Evolutionary conservation across 129 eudicot genomes (phyloP).

Genomic region (Arctium minus): DNA sequence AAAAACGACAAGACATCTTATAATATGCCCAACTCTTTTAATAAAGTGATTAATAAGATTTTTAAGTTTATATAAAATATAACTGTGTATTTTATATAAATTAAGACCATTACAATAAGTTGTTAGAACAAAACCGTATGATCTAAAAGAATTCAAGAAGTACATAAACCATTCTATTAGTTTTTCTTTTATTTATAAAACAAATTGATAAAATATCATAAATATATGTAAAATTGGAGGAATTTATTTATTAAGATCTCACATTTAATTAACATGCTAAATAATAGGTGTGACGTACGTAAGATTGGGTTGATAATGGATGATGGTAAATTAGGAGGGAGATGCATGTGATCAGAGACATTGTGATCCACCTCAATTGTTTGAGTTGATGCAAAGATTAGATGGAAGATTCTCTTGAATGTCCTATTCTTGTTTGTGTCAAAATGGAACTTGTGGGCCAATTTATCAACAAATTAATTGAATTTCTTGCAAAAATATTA

Average conservation of each 20-base stretch:
- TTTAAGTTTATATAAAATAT: not conserved
- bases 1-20: not conserved
- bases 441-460: not conserved
- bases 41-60: not conserved
- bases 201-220: too few species aligned
- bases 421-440: conserved; percentile 3
- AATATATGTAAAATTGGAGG: too few species aligned
- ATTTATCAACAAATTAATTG: too few species aligned
- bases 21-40: not conserved
- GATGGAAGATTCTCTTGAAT: conserved; percentile 17
- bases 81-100: not conserved
- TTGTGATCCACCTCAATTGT: conserved; percentile 9
- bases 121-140: not conserved
- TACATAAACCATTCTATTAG: not conserved
- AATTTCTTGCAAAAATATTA: too few species aligned
- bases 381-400: conserved; percentile 25
- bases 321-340: conserved; percentile 4
- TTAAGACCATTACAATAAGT: too few species aligned
- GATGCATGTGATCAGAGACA: conserved; percentile 20
- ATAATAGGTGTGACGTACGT: not conserved
- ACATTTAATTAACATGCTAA: too few species aligned
- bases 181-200: too few species aligned
- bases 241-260: too few species aligned
- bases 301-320: conserved; percentile 14
- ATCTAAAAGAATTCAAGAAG: not conserved